Evolutionary conservation across 768 basidiomycete genomes (phyloP).

Genomic region (Lactifluus subvellereus): DNA sequence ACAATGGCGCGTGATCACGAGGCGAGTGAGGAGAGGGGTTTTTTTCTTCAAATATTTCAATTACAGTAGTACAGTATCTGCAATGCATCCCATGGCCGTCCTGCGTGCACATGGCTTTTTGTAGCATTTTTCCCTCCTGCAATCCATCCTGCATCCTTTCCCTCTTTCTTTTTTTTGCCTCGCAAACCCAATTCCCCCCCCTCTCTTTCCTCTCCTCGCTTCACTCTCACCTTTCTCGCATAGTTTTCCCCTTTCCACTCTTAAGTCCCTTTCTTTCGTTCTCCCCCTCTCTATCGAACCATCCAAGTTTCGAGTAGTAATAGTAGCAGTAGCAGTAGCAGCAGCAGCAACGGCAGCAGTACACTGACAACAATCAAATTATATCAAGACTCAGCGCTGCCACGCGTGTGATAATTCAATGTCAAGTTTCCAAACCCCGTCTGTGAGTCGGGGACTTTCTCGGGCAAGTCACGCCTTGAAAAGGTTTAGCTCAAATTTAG

Average conservation of each 20-base stretch:
- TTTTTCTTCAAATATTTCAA: not conserved
- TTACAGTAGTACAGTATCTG: not conserved
- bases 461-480: no score
- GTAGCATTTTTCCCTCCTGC: conserved; percentile 11
- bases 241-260: not conserved
- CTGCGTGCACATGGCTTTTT: conserved; percentile 13
- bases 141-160: conserved; percentile 1
- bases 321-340: conserved; percentile 10
- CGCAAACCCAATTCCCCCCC: not conserved
- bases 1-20: conserved; percentile 19
- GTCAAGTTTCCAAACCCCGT: not conserved
- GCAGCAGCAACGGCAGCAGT: conserved; percentile 1
- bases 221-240: not conserved
- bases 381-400: not conserved
- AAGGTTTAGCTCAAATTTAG: no score
- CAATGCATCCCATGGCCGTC: conserved; percentile 6
- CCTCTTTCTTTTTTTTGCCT: not conserved
- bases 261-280: not conserved
- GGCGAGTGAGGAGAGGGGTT: not conserved
- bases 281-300: not conserved
- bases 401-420: not conserved
- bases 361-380: conserved; percentile 21
- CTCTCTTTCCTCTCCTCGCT: not conserved
- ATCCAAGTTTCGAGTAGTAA: conserved; percentile 14
- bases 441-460: no score